phyloP scores from a whole-genome alignment of 345 rosid genomes.

The Salix dunnii region DNA sequence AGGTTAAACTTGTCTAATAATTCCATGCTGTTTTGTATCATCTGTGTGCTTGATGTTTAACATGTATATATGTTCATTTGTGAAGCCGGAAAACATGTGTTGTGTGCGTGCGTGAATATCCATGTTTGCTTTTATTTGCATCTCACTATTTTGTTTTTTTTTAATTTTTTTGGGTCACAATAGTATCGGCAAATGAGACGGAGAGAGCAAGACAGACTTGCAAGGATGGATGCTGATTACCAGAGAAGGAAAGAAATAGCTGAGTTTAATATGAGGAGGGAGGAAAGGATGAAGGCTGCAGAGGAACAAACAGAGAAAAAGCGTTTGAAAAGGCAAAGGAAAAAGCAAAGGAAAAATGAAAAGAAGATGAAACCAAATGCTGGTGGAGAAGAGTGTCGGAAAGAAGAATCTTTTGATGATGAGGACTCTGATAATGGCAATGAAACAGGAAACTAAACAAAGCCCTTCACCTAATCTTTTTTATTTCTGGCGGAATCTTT shows the following conservation, averaged over 20 bases:
- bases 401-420: slow-evolving; percentile 48
- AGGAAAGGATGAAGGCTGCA: slow-evolving; percentile 69
- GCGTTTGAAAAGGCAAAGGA: slow-evolving; percentile 80
- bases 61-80: not conserved
- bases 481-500: not conserved
- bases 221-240: slow-evolving; percentile 85
- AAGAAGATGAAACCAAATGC: slow-evolving; percentile 50
- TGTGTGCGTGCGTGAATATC: not conserved
- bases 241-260: slow-evolving; percentile 69
- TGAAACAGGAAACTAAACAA: slow-evolving; percentile 26
- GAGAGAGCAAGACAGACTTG: slow-evolving; percentile 82
- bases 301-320: slow-evolving; percentile 87
- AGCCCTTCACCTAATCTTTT: not conserved
- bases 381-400: slow-evolving; percentile 40
- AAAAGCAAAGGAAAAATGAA: slow-evolving; percentile 66
- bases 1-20: not conserved
- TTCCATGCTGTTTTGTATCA: not conserved
- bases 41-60: not conserved
- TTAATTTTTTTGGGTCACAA: not conserved
- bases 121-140: not conserved
- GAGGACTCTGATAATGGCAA: slow-evolving; percentile 44
- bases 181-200: slow-evolving; percentile 97
- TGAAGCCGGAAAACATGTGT: not conserved
- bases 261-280: slow-evolving; percentile 72
- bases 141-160: not conserved